Conservation (phyloP, 805 yeast species). For the Priceomyces medius region DNA sequence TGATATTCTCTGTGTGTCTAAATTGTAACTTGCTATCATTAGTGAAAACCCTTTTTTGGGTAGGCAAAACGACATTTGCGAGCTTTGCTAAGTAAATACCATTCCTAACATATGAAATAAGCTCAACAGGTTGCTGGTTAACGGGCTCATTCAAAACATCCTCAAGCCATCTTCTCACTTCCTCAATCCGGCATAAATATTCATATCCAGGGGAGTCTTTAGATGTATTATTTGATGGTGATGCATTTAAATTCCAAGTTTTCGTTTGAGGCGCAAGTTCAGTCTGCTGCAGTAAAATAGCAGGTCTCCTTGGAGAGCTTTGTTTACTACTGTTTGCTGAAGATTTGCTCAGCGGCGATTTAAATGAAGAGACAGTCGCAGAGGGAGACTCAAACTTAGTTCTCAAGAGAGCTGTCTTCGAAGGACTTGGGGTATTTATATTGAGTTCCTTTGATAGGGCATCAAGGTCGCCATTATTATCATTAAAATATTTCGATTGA, state of each 20-base stretch:
- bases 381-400: constrained; percentile 40
- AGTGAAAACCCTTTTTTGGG: constrained; percentile 54
- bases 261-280: constrained; percentile 2
- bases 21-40: constrained; percentile 64
- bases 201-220: constrained; percentile 55
- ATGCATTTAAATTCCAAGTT: constrained; percentile 5
- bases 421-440: constrained; percentile 24
- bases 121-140: constrained; percentile 52
- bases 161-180: constrained; percentile 82
- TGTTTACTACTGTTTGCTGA: constrained; percentile 18
- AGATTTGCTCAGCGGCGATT: constrained; percentile 26
- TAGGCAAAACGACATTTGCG: constrained; percentile 69
- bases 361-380: constrained; percentile 43
- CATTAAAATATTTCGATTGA: constrained; percentile 1
- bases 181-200: constrained; percentile 75
- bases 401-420: constrained; percentile 27
- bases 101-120: constrained; percentile 69
- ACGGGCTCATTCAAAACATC: constrained; percentile 55
- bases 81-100: constrained; percentile 85
- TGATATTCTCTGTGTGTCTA: constrained; percentile 90
- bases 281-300: not conserved
- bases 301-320: constrained; percentile 17
- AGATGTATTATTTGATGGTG: constrained; percentile 30
- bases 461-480: constrained; percentile 33
- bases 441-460: constrained; percentile 38